Conservation (phyloP, 371 early-diverging fungal species). For the Mucor racemosus region DNA sequence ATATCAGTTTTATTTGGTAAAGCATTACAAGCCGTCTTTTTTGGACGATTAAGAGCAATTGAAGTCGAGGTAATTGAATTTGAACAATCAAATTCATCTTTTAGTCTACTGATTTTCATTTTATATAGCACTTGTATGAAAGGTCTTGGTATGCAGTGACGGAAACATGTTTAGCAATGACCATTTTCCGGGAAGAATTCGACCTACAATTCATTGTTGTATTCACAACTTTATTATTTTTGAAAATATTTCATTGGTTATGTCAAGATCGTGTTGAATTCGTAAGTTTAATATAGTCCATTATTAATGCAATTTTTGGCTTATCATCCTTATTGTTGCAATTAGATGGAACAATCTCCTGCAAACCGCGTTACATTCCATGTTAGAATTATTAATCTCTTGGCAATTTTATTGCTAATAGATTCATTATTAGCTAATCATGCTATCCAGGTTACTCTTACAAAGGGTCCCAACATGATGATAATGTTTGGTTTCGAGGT, state of each 20-base stretch:
- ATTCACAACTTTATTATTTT: conserved; percentile 82
- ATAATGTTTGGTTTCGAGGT: conserved; percentile 97
- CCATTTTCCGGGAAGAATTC: conserved; percentile 94
- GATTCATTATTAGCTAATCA: conserved; percentile 75
- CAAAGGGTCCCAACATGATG: conserved; percentile 85
- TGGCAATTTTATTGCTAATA: conserved; percentile 64
- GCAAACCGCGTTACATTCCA: conserved; percentile 67
- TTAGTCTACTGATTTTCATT: background rate
- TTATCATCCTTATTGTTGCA: background rate
- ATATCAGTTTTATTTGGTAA: conserved; percentile 79
- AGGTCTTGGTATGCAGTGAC: conserved; percentile 95
- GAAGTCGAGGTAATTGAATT: conserved; percentile 79
- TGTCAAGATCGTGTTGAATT: conserved; percentile 91
- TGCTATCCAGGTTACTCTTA: conserved; percentile 65
- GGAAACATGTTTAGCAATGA: conserved; percentile 95
- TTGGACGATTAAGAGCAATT: conserved; percentile 88
- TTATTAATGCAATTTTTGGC: background rate
- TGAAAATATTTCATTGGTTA: conserved; percentile 97
- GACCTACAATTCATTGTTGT: conserved; percentile 82
- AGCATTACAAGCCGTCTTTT: conserved; percentile 77
- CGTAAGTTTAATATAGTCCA: conserved; percentile 59
- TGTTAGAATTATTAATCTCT: conserved; percentile 69
- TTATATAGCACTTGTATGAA: conserved; percentile 86
- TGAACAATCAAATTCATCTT: background rate
- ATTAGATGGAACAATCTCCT: conserved; percentile 90